These are phyloP conservation scores for Magnolia kwangsiensis DNA, from an alignment of 164 flowering plant species.

Conservation along the genomic window DNA sequence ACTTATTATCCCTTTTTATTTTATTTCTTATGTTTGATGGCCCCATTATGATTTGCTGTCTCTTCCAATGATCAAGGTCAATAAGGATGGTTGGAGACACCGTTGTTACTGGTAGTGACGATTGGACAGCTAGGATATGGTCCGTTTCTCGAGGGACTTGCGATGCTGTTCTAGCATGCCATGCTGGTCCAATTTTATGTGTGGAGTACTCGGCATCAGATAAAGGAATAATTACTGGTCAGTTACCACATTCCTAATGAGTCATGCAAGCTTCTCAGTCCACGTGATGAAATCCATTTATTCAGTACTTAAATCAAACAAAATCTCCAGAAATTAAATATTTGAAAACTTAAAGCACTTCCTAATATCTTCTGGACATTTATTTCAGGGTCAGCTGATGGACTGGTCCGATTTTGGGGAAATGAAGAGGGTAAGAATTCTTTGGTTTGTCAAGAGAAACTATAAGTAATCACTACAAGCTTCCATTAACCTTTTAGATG, in stretches of 20 bases:
- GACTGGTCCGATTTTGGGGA: constrained; percentile 94
- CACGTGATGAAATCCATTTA: not conserved
- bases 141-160: constrained; percentile 92
- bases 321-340: not conserved
- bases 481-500: too few species aligned
- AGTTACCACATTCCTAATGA: not conserved
- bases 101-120: constrained; percentile 93
- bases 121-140: constrained; percentile 99
- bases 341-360: not conserved
- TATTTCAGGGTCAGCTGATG: constrained; percentile 88
- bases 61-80: constrained; percentile 52
- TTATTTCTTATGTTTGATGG: constrained; percentile 3
- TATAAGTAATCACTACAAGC: too few species aligned
- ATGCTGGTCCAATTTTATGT: constrained; percentile 85
- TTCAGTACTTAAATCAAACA: not conserved
- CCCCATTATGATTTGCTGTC: not conserved
- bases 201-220: constrained; percentile 80
- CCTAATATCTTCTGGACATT: not conserved
- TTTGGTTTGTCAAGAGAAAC: not conserved
- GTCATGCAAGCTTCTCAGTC: not conserved
- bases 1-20: not conserved
- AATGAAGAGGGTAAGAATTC: constrained; percentile 69
- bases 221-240: constrained; percentile 90
- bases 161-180: constrained; percentile 96
- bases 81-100: constrained; percentile 96